Conservation (phyloP, 371 early-diverging fungal species). For the Actinomortierella ambigua region DNA sequence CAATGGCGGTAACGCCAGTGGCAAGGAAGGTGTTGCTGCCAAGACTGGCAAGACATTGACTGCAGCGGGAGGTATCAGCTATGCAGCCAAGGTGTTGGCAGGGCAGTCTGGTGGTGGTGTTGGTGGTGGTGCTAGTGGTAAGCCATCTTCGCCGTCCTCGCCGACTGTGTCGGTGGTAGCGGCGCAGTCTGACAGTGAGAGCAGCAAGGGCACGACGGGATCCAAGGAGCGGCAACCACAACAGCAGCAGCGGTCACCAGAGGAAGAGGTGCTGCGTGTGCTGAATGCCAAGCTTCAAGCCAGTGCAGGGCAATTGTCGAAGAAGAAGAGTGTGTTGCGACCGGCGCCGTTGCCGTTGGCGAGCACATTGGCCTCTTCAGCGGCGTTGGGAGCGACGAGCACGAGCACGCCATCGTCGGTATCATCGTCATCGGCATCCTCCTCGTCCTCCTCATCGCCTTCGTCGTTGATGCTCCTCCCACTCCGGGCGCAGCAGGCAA, state of each 20-base stretch:
- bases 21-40: not conserved
- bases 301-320: not conserved
- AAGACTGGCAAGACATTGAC: not conserved
- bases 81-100: constrained; percentile 22
- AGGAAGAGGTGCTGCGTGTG: constrained; percentile 37
- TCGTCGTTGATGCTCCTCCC: constrained; percentile 6
- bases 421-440: not conserved
- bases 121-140: no score
- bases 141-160: no score
- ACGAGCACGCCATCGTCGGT: not conserved
- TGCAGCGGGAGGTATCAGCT: constrained; percentile 15
- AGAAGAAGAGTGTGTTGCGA: not conserved
- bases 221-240: not conserved
- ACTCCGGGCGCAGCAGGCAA: no score
- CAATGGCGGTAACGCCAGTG: not conserved
- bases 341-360: not conserved
- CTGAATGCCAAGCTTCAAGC: constrained; percentile 30
- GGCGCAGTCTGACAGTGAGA: no score
- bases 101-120: no score
- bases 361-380: not conserved
- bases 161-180: no score
- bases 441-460: constrained; percentile 9
- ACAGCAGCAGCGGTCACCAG: constrained; percentile 16
- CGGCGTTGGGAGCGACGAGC: not conserved
- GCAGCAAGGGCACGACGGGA: no score